Base-by-base conservation (phyloP, 2,329 filamentous ascomycete genomes). In the Sporothrix humicola region DNA sequence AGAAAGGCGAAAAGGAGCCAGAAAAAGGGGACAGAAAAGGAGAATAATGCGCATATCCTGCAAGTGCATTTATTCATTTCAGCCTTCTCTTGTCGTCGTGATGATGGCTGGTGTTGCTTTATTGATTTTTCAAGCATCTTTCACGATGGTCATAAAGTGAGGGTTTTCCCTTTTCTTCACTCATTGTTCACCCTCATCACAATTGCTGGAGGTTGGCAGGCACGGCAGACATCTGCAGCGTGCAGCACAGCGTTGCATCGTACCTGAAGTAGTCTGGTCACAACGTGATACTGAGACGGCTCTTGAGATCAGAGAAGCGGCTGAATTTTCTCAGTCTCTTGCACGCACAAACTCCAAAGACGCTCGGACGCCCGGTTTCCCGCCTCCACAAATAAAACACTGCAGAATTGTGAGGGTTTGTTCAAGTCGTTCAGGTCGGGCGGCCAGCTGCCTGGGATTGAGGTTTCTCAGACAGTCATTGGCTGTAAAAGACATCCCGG, bases 351-450 rank as follows among this genome's bases (percentile, higher is more conserved):
- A 37, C 31, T 6, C 31, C 4, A 7, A 26, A 17, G 23, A n/a
- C 44, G 63, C 63, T 66, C 59, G 37, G 44, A 68, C 63, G 20
- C 20, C 17, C 8, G 15, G 6, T 52, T 31, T 68, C 26, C 48
- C 46, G 26, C 48, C 48, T 69, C 66, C 44, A 54, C 48, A 42
- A 42, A 31, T 50, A 69, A 31, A 69, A 69, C 48, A 69, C 48
- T 13, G 13, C 61, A 48, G 61, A 48, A 66, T 48, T 42, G n/a
- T 37, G 31, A 37, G 23, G 23, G 23, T 26, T 26, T 26, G 20
- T 8, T n/a, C 10, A 9, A 42, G 17, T n/a, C 37, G 23, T 26
- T 26, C 23, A 26, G 5, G 31, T 5, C 31, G 31, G 31, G 44
- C 20, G 20, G 12, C 46, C 65, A 23, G 20, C 20, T n/a, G 46